A percentile compares a stretch with the other conserved stretches of the same genome.
These are phyloP conservation scores for Asterionellopsis glacialis DNA, from an alignment of 108 stramenopile species.

Conservation along the genomic window DNA sequence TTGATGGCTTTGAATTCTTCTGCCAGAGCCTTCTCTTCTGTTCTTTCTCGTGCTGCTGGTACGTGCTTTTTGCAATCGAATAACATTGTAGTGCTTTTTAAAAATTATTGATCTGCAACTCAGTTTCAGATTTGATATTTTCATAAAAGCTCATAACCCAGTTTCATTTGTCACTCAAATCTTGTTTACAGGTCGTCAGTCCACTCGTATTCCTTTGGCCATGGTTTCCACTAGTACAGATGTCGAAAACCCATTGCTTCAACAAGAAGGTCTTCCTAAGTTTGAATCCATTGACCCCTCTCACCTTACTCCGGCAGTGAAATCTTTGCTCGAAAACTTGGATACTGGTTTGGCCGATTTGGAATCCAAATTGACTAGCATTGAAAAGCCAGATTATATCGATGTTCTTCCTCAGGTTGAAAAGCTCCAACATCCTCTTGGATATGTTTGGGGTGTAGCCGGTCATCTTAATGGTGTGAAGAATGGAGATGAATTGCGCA, in stretches of 20 bases:
- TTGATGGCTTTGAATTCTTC: background rate
- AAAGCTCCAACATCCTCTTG: constrained; percentile 64
- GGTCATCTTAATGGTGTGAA: constrained; percentile 96
- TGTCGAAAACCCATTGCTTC: constrained; percentile 72
- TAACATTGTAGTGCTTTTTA: too few species aligned
- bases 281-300: constrained; percentile 77
- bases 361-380: constrained; percentile 35
- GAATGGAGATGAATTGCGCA: constrained; percentile 90
- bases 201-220: background rate
- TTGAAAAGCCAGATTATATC: constrained; percentile 28
- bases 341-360: constrained; percentile 65
- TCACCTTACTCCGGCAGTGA: constrained; percentile 83
- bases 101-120: background rate
- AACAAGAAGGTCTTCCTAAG: constrained; percentile 79
- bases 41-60: background rate
- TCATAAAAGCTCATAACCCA: background rate
- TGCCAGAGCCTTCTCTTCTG: background rate
- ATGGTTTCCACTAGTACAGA: constrained; percentile 17
- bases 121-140: background rate
- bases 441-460: constrained; percentile 95
- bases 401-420: constrained; percentile 79
- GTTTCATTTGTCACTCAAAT: background rate
- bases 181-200: background rate
- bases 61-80: too few species aligned
- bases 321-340: constrained; percentile 51